Conservation (phyloP, 768 basidiomycete species). For the Infundibulicybe gibba region DNA sequence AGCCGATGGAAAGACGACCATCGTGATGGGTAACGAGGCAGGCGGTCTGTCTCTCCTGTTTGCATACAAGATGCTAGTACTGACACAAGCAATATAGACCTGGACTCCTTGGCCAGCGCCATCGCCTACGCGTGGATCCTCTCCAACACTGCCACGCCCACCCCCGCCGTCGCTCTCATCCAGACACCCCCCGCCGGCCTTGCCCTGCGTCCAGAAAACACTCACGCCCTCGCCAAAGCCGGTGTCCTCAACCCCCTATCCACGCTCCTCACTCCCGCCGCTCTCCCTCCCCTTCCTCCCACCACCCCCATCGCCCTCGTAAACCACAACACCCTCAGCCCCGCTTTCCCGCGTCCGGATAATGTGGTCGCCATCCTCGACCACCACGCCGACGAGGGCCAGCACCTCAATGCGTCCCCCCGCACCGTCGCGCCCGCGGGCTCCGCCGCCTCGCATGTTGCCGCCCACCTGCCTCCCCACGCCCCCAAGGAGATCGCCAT, state of each 20-base stretch:
- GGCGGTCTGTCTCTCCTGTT: slow-evolving; percentile 82
- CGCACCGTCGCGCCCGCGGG: slow-evolving; percentile 70
- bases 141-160: no score
- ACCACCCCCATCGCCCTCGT: slow-evolving; percentile 88
- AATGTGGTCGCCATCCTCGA: slow-evolving; percentile 77
- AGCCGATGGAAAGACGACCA: no score
- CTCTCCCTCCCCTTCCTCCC: slow-evolving; percentile 54
- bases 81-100: no score
- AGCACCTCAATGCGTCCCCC: slow-evolving; percentile 58
- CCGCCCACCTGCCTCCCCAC: slow-evolving; percentile 27
- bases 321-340: slow-evolving; percentile 79
- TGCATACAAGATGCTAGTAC: no score
- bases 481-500: slow-evolving; percentile 68
- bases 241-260: slow-evolving; percentile 45
- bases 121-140: no score
- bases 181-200: no score
- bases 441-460: slow-evolving; percentile 69
- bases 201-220: no score
- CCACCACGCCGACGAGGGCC: slow-evolving; percentile 86
- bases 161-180: no score
- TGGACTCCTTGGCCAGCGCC: no score
- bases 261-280: slow-evolving; percentile 55
- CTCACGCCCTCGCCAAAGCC: no score
- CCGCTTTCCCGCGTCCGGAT: slow-evolving; percentile 11
- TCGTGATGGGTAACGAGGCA: slow-evolving; percentile 96